These are phyloP conservation scores for Rhizopogon rudus DNA, from an alignment of 768 basidiomycete species.

Conservation along the genomic window DNA sequence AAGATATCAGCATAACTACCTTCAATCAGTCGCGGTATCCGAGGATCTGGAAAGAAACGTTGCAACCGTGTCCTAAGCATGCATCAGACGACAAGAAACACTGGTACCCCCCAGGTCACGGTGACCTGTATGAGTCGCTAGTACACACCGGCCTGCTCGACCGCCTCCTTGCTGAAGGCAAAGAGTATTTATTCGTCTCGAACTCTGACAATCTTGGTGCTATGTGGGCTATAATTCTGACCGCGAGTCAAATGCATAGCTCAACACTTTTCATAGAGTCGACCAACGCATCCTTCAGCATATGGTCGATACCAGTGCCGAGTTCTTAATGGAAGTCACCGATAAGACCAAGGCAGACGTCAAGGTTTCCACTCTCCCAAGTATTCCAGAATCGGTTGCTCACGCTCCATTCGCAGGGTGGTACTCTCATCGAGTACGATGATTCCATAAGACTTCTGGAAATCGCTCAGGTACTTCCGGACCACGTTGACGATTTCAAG, in stretches of 20 bases:
- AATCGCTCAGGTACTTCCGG: conserved; percentile 90
- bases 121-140: conserved; percentile 92
- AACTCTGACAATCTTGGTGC: conserved; percentile 97
- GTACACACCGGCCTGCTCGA: conserved; percentile 88
- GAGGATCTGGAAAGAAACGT: conserved; percentile 84
- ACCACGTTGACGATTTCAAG: conserved; percentile 95
- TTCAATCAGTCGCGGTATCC: conserved; percentile 96
- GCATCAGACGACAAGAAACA: conserved; percentile 80
- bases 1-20: conserved; percentile 87
- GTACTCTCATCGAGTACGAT: conserved; percentile 88
- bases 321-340: conserved; percentile 94
- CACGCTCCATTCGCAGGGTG: conserved; percentile 42
- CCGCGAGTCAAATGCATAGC: conserved; percentile 1
- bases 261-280: conserved; percentile 40
- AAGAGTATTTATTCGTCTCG: conserved; percentile 96
- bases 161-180: conserved; percentile 84
- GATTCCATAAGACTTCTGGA: conserved; percentile 85
- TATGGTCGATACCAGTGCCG: conserved; percentile 76
- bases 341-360: conserved; percentile 93
- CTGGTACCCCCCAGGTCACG: conserved; percentile 98
- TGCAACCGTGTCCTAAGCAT: conserved; percentile 77
- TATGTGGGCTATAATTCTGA: conserved; percentile 45
- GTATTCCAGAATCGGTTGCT: neutral
- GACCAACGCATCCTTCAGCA: conserved; percentile 82
- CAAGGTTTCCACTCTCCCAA: conserved; percentile 28